A percentile compares a stretch with the other conserved stretches of the same genome.
These are phyloP conservation scores for Paraphaeosphaeria minitans DNA, from an alignment of 2,329 filamentous ascomycete genomes.

Conservation along the genomic window DNA sequence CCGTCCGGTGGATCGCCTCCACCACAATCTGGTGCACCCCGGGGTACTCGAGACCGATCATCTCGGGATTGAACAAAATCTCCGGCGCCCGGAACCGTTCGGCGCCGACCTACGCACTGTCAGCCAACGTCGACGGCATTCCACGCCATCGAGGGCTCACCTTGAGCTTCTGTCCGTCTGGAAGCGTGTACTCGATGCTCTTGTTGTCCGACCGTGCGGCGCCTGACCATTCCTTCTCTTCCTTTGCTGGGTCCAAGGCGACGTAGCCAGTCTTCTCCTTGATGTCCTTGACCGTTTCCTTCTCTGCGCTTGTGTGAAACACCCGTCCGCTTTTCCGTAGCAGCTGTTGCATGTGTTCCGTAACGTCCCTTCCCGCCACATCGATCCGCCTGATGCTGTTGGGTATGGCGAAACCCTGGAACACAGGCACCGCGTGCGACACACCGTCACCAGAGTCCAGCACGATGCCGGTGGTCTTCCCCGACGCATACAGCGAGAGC, in stretches of 20 bases:
- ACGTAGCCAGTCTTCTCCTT: constrained; percentile 96
- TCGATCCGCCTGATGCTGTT: constrained; percentile 96
- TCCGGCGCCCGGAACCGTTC: constrained; percentile 96
- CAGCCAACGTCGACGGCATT: constrained; percentile 22
- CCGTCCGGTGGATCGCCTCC: constrained; percentile 91
- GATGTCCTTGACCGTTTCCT: constrained; percentile 96
- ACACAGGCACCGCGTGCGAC: constrained; percentile 95
- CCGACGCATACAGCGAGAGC: constrained; percentile 92
- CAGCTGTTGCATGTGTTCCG: constrained; percentile 89
- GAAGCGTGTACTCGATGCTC: constrained; percentile 83
- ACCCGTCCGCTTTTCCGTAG: constrained; percentile 91
- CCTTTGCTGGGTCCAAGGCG: constrained; percentile 84
- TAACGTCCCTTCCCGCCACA: constrained; percentile 93
- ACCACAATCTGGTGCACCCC: constrained; percentile 98
- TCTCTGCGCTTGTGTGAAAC: constrained; percentile 97
- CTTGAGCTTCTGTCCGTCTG: constrained; percentile 93
- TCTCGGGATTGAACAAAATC: constrained; percentile 95
- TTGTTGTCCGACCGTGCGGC: constrained; percentile 79
- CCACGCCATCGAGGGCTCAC: constrained; percentile 51
- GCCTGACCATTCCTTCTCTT: constrained; percentile 92
- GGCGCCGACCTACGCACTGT: constrained; percentile 71
- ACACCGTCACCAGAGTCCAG: constrained; percentile 95
- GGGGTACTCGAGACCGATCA: constrained; percentile 95
- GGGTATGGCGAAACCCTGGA: constrained; percentile 95
- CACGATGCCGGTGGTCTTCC: constrained; percentile 93